A percentile compares a stretch with the other conserved stretches of the same genome.
These are phyloP conservation scores for Epicoccum nigrum DNA, from an alignment of 2,329 filamentous ascomycete genomes.

Conservation along the genomic window DNA sequence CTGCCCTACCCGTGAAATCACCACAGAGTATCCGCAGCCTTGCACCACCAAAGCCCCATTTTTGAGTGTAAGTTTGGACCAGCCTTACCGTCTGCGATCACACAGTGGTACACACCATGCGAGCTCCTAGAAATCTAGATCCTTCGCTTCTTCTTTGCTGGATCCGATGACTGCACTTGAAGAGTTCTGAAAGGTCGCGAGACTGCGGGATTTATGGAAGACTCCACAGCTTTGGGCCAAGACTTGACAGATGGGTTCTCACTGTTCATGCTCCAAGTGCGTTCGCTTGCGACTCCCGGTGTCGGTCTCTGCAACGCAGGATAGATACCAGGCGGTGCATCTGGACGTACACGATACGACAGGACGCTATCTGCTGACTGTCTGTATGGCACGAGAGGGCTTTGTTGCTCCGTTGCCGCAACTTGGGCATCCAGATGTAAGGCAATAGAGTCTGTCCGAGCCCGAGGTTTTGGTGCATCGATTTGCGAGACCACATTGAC, in stretches of 20 bases:
- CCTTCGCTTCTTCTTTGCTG: conserved; percentile 8
- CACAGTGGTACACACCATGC: too few relatives aligned
- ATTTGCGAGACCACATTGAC: conserved; percentile 33
- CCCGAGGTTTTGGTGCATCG: conserved; percentile 33
- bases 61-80: not conserved
- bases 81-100: not conserved
- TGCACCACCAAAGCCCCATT: too few relatives aligned
- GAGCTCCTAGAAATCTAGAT: not conserved
- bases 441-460: conserved; percentile 31
- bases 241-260: too few relatives aligned
- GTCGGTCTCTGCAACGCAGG: too few relatives aligned
- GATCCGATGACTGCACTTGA: not conserved
- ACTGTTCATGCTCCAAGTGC: too few relatives aligned
- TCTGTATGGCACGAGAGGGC: not conserved
- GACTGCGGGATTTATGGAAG: not conserved
- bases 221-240: too few relatives aligned
- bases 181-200: not conserved
- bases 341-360: not conserved
- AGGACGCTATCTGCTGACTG: not conserved
- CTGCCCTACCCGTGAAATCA: too few relatives aligned
- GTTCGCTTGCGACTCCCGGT: too few relatives aligned
- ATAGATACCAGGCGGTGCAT: not conserved
- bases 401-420: conserved; percentile 22
- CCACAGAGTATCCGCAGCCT: too few relatives aligned
- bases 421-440: conserved; percentile 30